phyloP scores from a whole-genome alignment of 257 asterid genomes.

The Anisodus tanguticus region DNA sequence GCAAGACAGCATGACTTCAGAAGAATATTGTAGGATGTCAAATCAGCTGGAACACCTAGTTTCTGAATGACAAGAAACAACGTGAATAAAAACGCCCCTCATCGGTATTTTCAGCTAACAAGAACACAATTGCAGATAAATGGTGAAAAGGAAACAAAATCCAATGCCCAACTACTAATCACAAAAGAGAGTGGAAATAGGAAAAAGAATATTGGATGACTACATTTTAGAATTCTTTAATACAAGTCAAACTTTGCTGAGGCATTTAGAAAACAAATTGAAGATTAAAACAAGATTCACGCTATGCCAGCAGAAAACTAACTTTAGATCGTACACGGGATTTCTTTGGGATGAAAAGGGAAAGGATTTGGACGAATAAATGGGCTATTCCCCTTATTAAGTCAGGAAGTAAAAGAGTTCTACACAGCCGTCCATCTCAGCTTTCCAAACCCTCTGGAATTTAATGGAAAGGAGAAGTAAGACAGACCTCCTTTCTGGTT shows the following conservation, averaged over 20 bases:
- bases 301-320: not conserved
- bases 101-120: not conserved
- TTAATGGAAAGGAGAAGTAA: slow-evolving; percentile 15
- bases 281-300: slow-evolving; percentile 4
- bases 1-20: slow-evolving; percentile 86
- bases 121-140: not conserved
- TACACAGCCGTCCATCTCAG: slow-evolving; percentile 1
- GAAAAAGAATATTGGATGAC: not conserved
- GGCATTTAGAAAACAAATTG: slow-evolving; percentile 7
- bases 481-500: not conserved
- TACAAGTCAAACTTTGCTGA: not conserved
- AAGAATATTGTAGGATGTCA: slow-evolving; percentile 81
- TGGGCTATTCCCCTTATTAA: not conserved
- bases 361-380: not conserved
- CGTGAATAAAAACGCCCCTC: not conserved
- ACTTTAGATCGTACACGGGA: not conserved
- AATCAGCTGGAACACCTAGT: slow-evolving; percentile 71
- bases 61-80: slow-evolving; percentile 47
- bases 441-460: not conserved
- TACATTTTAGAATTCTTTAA: not conserved
- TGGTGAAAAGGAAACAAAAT: not conserved
- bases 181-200: not conserved
- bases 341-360: slow-evolving; percentile 16
- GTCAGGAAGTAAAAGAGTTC: not conserved
- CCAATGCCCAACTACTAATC: not conserved